Evolutionary conservation across 345 rosid species (phyloP).

Genomic region (Carallia pectinifolia): DNA sequence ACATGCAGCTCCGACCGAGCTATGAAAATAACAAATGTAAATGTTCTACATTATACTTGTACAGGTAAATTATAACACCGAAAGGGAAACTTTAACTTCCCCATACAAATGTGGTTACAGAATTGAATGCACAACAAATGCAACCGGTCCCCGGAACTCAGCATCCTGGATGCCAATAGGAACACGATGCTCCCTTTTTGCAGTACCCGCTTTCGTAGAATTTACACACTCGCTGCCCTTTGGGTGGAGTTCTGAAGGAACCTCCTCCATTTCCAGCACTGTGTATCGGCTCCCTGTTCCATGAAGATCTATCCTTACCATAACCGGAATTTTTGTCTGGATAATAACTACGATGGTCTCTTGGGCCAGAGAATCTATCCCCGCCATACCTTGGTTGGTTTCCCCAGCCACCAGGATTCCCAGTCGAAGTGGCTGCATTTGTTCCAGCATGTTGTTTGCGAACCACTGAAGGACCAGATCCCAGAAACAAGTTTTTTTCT

Average conservation of each 20-base stretch:
- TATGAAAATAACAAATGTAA: constrained; percentile 12
- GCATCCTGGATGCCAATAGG: constrained; percentile 68
- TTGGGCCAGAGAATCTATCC: constrained; percentile 41
- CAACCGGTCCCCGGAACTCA: constrained; percentile 7
- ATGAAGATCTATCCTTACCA: constrained; percentile 46
- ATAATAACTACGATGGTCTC: constrained; percentile 45
- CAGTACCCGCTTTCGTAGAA: constrained; percentile 66
- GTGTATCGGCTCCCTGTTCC: constrained; percentile 38
- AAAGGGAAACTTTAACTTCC: constrained; percentile 7
- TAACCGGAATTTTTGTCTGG: constrained; percentile 48
- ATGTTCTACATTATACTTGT: constrained; percentile 15
- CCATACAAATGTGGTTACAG: constrained; percentile 29
- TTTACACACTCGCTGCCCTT: constrained; percentile 76
- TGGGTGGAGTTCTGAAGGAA: constrained; percentile 52
- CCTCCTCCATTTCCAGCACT: constrained; percentile 47
- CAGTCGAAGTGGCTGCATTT: constrained; percentile 27
- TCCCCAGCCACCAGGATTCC: constrained; percentile 41
- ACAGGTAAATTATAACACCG: constrained; percentile 29
- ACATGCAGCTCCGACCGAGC: constrained; percentile 11
- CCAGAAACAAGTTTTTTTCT: constrained; percentile 33
- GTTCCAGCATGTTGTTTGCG: constrained; percentile 34
- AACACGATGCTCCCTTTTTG: constrained; percentile 78
- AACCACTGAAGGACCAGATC: constrained; percentile 35
- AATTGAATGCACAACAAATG: constrained; percentile 24
- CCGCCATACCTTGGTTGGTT: constrained; percentile 51